Conservation (phyloP, 2,329 filamentous ascomycete genomes). For the Fusarium torreyae region DNA sequence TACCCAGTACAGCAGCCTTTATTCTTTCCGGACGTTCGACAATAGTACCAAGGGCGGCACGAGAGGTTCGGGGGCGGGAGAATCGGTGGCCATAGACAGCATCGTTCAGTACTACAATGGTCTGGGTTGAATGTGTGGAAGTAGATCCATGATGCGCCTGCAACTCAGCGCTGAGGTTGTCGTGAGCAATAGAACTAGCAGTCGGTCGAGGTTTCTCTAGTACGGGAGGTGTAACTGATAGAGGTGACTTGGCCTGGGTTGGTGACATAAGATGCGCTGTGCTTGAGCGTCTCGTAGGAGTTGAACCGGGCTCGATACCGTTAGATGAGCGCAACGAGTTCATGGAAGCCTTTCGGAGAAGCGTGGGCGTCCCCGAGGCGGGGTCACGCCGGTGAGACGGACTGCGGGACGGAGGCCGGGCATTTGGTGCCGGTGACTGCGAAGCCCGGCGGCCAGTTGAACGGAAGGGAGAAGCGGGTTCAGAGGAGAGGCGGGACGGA, state of each 20-base stretch:
- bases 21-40: constrained; percentile 95
- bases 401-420: constrained; percentile 58
- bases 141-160: constrained; percentile 69
- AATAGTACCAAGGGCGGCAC: constrained; percentile 80
- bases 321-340: constrained; percentile 69
- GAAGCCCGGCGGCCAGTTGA: constrained; percentile 56
- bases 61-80: constrained; percentile 84
- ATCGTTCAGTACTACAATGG: constrained; percentile 90
- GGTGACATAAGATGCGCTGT: constrained; percentile 63
- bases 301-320: constrained; percentile 56
- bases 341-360: constrained; percentile 70
- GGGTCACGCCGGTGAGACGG: constrained; percentile 61
- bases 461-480: constrained; percentile 57
- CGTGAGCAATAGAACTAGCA: constrained; percentile 71
- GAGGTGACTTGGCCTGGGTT: constrained; percentile 57
- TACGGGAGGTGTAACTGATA: constrained; percentile 46
- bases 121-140: constrained; percentile 66
- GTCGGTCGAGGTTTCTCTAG: constrained; percentile 62
- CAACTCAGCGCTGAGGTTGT: constrained; percentile 80
- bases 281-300: constrained; percentile 65
- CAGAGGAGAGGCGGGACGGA: constrained; percentile 56
- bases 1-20: constrained; percentile 84
- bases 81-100: constrained; percentile 95
- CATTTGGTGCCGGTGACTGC: constrained; percentile 44
- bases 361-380: constrained; percentile 64